phyloP scores from a whole-genome alignment of 768 basidiomycete genomes.

The Termitomyces eurrhizus region DNA sequence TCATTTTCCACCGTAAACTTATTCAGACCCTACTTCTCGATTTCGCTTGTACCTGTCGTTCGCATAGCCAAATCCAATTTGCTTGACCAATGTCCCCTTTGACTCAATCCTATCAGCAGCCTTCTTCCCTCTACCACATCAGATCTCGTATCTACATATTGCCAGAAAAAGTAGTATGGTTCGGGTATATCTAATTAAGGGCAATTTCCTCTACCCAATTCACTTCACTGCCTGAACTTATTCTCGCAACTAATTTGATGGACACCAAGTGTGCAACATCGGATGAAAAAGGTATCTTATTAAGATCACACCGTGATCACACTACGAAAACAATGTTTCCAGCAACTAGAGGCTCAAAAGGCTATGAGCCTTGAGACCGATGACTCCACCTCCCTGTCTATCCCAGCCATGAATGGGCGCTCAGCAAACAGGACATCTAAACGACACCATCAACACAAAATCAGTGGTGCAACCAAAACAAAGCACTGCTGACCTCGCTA shows the following conservation, averaged over 20 bases:
- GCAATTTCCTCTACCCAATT: not conserved
- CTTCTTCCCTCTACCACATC: no score
- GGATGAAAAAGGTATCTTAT: not conserved
- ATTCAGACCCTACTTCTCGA: no score
- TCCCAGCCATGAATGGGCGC: conserved; percentile 68
- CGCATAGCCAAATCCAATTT: no score
- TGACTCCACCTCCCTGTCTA: conserved; percentile 63
- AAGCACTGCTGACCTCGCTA: conserved; percentile 32
- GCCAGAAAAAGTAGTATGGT: not conserved
- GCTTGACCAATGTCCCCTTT: no score
- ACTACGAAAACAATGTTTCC: not conserved
- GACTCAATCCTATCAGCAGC: no score
- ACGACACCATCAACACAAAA: not conserved
- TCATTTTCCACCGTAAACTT: no score
- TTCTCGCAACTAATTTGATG: not conserved
- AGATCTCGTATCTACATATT: not conserved
- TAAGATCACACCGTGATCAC: not conserved
- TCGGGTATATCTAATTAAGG: not conserved
- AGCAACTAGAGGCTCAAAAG: conserved; percentile 21
- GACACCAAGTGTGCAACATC: not conserved
- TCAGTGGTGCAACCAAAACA: conserved; percentile 4
- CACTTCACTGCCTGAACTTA: not conserved
- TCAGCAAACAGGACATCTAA: conserved; percentile 69
- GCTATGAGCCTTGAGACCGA: conserved; percentile 51
- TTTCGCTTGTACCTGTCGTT: no score